A percentile compares a stretch with the other conserved stretches of the same genome.
phyloP scores from a whole-genome alignment of 148 eudicot genomes.

The Bassia scoparia region DNA sequence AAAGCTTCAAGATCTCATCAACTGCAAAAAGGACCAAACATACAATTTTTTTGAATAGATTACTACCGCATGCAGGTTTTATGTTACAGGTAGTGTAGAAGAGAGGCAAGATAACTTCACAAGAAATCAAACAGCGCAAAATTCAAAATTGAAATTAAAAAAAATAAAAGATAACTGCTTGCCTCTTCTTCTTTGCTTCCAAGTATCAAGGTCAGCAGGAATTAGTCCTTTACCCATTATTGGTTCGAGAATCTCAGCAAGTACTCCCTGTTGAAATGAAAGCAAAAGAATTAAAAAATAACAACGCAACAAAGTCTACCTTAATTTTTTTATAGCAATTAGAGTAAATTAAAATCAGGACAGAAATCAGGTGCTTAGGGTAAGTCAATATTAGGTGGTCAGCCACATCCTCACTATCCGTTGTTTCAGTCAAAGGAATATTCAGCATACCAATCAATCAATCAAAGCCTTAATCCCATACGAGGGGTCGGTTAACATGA shows the following conservation, averaged over 20 bases:
- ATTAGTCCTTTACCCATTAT: conserved; percentile 99
- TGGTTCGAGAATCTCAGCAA: conserved; percentile 96
- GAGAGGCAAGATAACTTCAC: not conserved
- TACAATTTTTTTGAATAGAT: not conserved
- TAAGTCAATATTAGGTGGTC: not conserved
- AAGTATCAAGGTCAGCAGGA: conserved; percentile 92
- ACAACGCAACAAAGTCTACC: not conserved
- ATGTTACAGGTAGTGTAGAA: not conserved
- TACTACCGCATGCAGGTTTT: not conserved
- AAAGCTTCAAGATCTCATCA: no score
- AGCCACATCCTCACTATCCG: no score
- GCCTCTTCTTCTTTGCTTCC: conserved; percentile 99
- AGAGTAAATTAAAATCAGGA: not conserved
- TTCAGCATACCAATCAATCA: no score
- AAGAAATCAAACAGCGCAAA: not conserved
- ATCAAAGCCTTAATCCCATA: no score
- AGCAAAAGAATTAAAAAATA: conserved; percentile 10
- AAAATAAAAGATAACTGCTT: conserved; percentile 27
- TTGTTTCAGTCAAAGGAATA: no score
- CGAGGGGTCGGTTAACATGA: no score
- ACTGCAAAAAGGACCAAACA: no score
- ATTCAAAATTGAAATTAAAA: not conserved
- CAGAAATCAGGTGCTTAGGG: not conserved
- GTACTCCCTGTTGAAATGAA: conserved; percentile 72
- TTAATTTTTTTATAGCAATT: conserved; percentile 5